Percentiles rank a stretch among this genome's conserved stretches.
Evolutionary conservation across 768 basidiomycete species (phyloP).

Genomic region (Mycena chlorophos): DNA sequence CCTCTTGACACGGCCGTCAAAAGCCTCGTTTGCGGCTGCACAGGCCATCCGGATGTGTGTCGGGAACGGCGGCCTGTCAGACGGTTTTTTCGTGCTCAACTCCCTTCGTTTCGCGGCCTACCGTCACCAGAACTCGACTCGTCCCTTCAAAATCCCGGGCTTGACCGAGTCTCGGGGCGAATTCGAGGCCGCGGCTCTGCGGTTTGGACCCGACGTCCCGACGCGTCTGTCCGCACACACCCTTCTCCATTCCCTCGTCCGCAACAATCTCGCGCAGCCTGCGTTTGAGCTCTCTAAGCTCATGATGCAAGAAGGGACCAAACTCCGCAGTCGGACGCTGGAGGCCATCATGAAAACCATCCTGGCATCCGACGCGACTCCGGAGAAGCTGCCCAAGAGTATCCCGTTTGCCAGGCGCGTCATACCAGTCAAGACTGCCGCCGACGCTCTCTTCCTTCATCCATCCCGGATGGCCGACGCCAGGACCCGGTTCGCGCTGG

Average conservation of each 20-base stretch:
- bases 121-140: constrained; percentile 18
- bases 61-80: constrained; percentile 41
- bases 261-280: constrained; percentile 45
- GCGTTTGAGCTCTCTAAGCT: constrained; percentile 50
- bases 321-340: constrained; percentile 50
- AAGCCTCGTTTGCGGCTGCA: constrained; percentile 38
- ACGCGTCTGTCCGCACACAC: constrained; percentile 62
- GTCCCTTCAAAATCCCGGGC: constrained; percentile 20
- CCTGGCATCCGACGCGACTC: constrained; percentile 24
- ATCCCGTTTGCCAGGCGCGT: constrained; percentile 14
- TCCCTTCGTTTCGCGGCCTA: constrained; percentile 49
- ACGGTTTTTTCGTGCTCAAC: constrained; percentile 60
- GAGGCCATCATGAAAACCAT: constrained; percentile 39
- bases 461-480: constrained; percentile 38
- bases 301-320: constrained; percentile 57
- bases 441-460: constrained; percentile 31
- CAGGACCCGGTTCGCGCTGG: constrained; percentile 50
- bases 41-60: constrained; percentile 53
- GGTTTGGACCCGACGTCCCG: constrained; percentile 53
- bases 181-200: constrained; percentile 42
- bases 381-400: constrained; percentile 19
- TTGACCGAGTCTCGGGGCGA: constrained; percentile 18
- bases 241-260: constrained; percentile 65
- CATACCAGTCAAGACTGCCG: constrained; percentile 21
- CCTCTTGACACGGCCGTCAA: constrained; percentile 16